A percentile compares a stretch with the other conserved stretches of the same genome.
Conservation (phyloP, 2,329 filamentous ascomycete species). For the Phaeosphaeria sp. region DNA sequence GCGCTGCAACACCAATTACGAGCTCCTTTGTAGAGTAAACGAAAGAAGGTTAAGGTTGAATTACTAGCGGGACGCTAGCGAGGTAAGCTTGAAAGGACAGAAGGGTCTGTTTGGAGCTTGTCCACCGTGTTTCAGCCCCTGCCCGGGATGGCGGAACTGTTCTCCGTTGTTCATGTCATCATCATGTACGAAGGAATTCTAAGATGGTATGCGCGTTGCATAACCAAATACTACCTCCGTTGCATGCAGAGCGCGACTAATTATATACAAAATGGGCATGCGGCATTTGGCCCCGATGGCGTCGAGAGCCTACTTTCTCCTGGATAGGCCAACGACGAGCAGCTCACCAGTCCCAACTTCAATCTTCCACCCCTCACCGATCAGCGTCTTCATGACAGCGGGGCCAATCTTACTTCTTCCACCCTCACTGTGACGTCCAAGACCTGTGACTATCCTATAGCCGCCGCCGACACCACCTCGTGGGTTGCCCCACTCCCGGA, state of each 20-base stretch:
- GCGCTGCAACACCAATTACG: too few relatives aligned
- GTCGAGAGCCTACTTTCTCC: conserved; percentile 17
- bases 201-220: too few relatives aligned
- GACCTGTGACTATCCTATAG: conserved; percentile 80
- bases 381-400: conserved; percentile 77
- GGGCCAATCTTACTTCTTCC: conserved; percentile 79
- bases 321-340: conserved; percentile 67
- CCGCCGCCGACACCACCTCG: conserved; percentile 56
- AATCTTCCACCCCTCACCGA: conserved; percentile 83
- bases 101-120: neutral
- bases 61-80: conserved; percentile 1
- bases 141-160: neutral
- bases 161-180: too few relatives aligned
- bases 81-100: neutral
- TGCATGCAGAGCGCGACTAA: neutral
- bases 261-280: neutral
- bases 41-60: conserved; percentile 1
- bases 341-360: conserved; percentile 75
- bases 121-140: neutral
- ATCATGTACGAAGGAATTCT: too few relatives aligned
- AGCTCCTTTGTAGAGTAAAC: too few relatives aligned
- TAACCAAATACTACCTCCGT: too few relatives aligned
- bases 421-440: conserved; percentile 78
- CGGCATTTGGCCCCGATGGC: neutral
- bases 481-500: conserved; percentile 51